phyloP scores from a whole-genome alignment of 768 basidiomycete genomes.

The Suillus discolor region DNA sequence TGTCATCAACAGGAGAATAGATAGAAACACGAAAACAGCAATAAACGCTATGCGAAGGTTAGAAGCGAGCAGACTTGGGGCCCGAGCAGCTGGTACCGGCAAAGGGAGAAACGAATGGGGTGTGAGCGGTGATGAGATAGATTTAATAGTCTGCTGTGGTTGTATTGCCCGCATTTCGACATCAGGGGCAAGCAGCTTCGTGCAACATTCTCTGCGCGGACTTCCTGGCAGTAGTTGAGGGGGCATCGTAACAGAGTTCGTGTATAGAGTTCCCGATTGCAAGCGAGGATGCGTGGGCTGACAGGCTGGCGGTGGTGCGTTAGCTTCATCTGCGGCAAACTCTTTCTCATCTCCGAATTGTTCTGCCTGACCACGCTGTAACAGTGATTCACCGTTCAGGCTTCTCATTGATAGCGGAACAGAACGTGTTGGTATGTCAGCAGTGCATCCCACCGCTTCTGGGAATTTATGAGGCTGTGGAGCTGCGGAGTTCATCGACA shows the following conservation, averaged over 20 bases:
- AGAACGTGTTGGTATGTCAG: conserved; percentile 8
- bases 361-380: background rate
- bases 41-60: background rate
- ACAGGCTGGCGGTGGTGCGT: background rate
- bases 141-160: conserved; percentile 1
- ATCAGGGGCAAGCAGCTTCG: background rate
- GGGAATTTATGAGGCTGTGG: conserved; percentile 1
- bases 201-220: background rate
- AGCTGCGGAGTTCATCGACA: background rate
- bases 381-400: background rate
- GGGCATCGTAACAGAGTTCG: background rate
- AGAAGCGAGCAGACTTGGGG: background rate
- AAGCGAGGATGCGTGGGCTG: background rate
- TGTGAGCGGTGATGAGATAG: conserved; percentile 1
- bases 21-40: background rate
- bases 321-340: conserved; percentile 1
- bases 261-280: conserved; percentile 3
- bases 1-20: background rate
- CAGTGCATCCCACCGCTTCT: background rate
- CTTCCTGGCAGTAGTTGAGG: background rate
- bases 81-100: conserved; percentile 3
- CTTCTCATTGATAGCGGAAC: background rate
- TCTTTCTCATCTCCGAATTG: conserved; percentile 8
- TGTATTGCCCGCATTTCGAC: background rate
- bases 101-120: background rate